Percentiles rank a stretch among this genome's conserved stretches.
Evolutionary conservation across 2,329 filamentous ascomycete genomes (phyloP).

Genomic region (Aspergillus alliaceus): DNA sequence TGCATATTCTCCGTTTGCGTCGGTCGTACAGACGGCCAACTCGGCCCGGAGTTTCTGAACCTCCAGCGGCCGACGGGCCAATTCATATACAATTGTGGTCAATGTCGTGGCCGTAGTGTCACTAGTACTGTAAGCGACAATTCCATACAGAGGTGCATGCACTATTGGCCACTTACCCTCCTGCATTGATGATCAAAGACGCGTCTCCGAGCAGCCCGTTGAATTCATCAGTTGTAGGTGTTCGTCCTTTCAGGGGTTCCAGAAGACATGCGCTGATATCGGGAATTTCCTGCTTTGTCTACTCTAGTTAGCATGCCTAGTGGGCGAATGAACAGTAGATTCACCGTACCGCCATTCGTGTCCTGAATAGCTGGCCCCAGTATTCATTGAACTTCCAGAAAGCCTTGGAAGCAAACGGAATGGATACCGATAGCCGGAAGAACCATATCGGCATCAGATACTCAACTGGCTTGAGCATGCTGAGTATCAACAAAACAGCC

Average conservation of each 20-base stretch:
- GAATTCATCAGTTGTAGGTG: neutral
- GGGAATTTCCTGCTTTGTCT: neutral
- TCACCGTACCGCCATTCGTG: neutral
- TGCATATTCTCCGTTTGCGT: neutral
- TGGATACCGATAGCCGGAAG: neutral
- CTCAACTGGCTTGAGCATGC: neutral
- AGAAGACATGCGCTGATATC: neutral
- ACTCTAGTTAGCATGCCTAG: neutral
- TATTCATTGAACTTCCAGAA: neutral
- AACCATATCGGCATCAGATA: neutral
- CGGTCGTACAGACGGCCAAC: neutral
- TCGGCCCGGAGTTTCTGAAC: neutral
- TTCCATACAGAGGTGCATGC: neutral
- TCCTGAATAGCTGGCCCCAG: neutral
- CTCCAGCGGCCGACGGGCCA: neutral
- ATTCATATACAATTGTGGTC: neutral
- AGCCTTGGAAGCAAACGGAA: neutral
- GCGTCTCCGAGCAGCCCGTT: neutral
- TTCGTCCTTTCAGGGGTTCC: neutral
- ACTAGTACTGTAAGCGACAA: neutral
- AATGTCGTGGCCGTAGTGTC: conserved; percentile 1
- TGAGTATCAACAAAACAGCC: neutral
- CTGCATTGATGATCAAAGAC: neutral
- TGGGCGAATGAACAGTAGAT: neutral
- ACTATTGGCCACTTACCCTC: neutral